Evolutionary conservation across 2,329 filamentous ascomycete genomes (phyloP), one percentile per base, ranked within the genome.

Genomic region (Magnaporthiopsis rhizophila): DNA sequence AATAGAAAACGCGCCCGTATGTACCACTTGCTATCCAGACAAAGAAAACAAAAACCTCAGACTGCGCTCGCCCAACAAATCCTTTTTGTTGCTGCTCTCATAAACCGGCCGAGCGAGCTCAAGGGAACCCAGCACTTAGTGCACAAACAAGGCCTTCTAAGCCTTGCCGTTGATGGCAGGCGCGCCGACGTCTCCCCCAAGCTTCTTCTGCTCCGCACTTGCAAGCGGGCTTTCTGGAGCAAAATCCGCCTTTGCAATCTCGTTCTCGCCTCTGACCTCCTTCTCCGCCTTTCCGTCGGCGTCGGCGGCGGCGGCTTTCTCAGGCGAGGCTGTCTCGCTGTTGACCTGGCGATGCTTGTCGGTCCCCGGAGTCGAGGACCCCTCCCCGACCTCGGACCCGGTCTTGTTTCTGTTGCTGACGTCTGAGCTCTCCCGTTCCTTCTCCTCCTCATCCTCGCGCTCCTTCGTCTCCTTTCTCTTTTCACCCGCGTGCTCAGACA

Each of bases 331-430:
- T 50, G 45, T 6, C 8, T 62, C 59, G 5, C 36, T 30, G 36
- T 62, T 62, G 60, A 50, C 50, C 24, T 53, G 28, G n/a, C 36
- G 24, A 12, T 26, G 24, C 26, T 58, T 58, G 9, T 28, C 28
- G 5, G 30, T 32, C 13, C 57, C 24, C 2, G 5, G 13, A 8
- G 38, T n/a, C 38, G 38, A 30, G 5, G 60, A 30, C 24, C 50
- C 38, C 60, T 53, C 36, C 21, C 36, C 60, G 38, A 15, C 38
- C 3, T 21, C 9, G n/a, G n/a, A 4, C 2, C 30, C n/a, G 28
- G 28, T 64, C 64, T 13, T 36, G 3, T 50, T 26, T 58, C 62
- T 62, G 24, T 64, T 57, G 57, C 30, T 63, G 26, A 60, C 61
- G 21, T 63, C 62, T 36, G 38, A 45, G 45, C 64, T 50, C 6